Conservation (phyloP, 805 yeast species). For the Cyberlindnera euphorbiae region DNA sequence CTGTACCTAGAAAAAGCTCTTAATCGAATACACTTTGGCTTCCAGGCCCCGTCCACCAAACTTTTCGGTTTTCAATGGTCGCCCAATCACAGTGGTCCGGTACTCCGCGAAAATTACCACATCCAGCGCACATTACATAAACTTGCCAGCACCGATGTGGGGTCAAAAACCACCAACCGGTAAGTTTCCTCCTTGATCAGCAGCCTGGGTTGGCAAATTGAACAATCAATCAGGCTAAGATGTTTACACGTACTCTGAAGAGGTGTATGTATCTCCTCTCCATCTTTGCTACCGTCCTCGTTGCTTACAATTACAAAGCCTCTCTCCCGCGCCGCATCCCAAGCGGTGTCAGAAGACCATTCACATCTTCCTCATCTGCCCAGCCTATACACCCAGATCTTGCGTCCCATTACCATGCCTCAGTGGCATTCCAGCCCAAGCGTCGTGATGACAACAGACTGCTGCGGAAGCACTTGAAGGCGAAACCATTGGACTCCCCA, state of each 20-base stretch:
- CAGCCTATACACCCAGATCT: slow-evolving; percentile 10
- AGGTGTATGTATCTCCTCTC: slow-evolving; percentile 23
- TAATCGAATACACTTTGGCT: no score
- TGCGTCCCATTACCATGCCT: slow-evolving; percentile 43
- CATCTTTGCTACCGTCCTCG: slow-evolving; percentile 11
- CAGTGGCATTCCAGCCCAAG: slow-evolving; percentile 74
- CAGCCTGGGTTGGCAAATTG: no score
- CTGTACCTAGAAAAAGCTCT: no score
- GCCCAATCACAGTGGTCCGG: slow-evolving; percentile 5
- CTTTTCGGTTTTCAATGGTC: slow-evolving; percentile 2
- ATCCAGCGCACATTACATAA: no score
- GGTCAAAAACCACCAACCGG: no score
- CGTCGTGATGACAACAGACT: slow-evolving; percentile 51
- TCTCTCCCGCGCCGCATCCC: slow-evolving; percentile 8
- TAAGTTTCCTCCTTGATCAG: no score
- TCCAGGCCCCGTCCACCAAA: slow-evolving; percentile 6
- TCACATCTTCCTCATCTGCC: slow-evolving; percentile 17
- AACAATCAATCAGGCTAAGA: no score
- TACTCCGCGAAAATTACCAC: slow-evolving; percentile 1
- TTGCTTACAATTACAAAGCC: slow-evolving; percentile 22
- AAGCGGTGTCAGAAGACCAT: slow-evolving; percentile 5
- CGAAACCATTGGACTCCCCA: slow-evolving; percentile 43
- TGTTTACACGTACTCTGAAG: slow-evolving; percentile 17
- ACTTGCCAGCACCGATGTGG: no score
- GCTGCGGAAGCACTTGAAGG: slow-evolving; percentile 24